A percentile compares a stretch with the other conserved stretches of the same genome.
Evolutionary conservation across 768 basidiomycete genomes (phyloP).

Genomic region (Zangia roseola): DNA sequence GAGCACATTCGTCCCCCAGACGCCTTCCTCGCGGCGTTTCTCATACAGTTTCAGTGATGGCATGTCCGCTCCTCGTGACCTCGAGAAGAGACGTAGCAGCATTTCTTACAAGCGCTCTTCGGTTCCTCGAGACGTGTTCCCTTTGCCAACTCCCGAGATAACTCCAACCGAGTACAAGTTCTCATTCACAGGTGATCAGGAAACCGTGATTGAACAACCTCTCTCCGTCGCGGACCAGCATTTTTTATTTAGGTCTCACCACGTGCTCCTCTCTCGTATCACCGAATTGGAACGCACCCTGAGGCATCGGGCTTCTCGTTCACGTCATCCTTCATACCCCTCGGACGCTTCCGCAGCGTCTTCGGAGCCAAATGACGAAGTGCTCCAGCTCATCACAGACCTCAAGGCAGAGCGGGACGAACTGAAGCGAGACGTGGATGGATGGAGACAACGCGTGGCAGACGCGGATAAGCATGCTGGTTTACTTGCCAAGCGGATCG

Average conservation of each 20-base stretch:
- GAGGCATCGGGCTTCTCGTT: conserved; percentile 42
- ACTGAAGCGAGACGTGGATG: conserved; percentile 82
- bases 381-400: conserved; percentile 71
- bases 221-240: conserved; percentile 76
- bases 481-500: conserved; percentile 65
- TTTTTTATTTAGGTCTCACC: conserved; percentile 85
- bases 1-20: conserved; percentile 4
- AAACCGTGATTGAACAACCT: conserved; percentile 37
- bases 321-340: conserved; percentile 50
- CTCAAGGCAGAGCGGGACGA: conserved; percentile 89
- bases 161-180: conserved; percentile 59
- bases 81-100: conserved; percentile 57
- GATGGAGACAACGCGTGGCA: conserved; percentile 76
- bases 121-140: conserved; percentile 37
- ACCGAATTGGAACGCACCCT: conserved; percentile 74
- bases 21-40: conserved; percentile 23
- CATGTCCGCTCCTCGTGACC: conserved; percentile 24
- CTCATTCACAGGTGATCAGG: conserved; percentile 30
- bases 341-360: conserved; percentile 41
- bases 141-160: conserved; percentile 71
- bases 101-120: conserved; percentile 69
- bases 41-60: conserved; percentile 26
- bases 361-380: conserved; percentile 69
- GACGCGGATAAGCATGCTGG: conserved; percentile 72
- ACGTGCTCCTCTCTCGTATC: conserved; percentile 78